A percentile compares a stretch with the other conserved stretches of the same genome.
Evolutionary conservation across 805 yeast genomes (phyloP).

Genomic region (Candida methanosorbosa): DNA sequence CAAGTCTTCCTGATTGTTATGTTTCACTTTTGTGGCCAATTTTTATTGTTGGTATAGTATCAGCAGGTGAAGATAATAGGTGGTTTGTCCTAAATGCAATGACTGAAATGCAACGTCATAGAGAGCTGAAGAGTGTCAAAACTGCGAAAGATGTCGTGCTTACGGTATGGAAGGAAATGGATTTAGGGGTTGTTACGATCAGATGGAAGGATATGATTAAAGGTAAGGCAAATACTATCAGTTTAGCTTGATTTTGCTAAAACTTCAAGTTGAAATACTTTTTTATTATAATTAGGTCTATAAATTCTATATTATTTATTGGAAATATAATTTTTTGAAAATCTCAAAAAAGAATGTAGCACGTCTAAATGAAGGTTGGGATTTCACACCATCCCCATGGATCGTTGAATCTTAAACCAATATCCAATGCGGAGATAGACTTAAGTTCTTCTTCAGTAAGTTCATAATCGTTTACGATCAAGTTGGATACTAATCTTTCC

Average conservation of each 20-base stretch:
- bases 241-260: constrained; percentile 29
- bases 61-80: constrained; percentile 25
- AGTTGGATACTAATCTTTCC: too few species aligned
- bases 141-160: constrained; percentile 27
- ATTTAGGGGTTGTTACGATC: constrained; percentile 17
- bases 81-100: constrained; percentile 29
- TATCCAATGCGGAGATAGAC: constrained; percentile 52
- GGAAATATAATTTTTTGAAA: too few species aligned
- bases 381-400: constrained; percentile 41
- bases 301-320: too few species aligned
- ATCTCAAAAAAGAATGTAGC: too few species aligned
- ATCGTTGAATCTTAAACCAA: constrained; percentile 73
- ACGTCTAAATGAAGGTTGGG: constrained; percentile 24
- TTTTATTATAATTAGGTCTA: too few species aligned
- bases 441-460: constrained; percentile 44
- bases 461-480: constrained; percentile 43
- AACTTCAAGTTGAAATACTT: too few species aligned
- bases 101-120: constrained; percentile 24
- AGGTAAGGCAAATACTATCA: constrained; percentile 27
- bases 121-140: constrained; percentile 29
- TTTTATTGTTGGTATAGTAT: constrained; percentile 28
- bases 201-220: constrained; percentile 31
- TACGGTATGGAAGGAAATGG: constrained; percentile 32
- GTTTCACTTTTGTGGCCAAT: constrained; percentile 34
- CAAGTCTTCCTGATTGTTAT: constrained; percentile 20